Evolutionary conservation across 257 asterid genomes (phyloP).

Genomic region (Solanum medicagineum): DNA sequence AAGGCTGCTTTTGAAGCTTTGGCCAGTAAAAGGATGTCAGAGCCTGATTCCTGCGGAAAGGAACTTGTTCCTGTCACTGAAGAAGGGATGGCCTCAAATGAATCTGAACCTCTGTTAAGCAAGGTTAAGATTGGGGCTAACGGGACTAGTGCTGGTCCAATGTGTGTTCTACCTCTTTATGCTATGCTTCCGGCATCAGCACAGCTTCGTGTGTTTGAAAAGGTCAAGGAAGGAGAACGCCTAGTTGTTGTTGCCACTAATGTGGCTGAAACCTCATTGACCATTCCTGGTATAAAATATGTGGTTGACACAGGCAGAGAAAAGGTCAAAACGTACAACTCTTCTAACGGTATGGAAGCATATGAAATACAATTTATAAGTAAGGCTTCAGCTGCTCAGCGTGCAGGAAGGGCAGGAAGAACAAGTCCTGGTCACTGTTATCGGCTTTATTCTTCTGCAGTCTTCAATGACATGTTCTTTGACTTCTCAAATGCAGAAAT

Average conservation of each 20-base stretch:
- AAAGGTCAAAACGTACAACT: slow-evolving; percentile 69
- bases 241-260: slow-evolving; percentile 88
- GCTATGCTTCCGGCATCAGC: slow-evolving; percentile 97
- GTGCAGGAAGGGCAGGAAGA: slow-evolving; percentile 97
- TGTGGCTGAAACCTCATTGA: slow-evolving; percentile 96
- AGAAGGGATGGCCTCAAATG: slow-evolving; percentile 13
- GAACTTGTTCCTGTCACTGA: slow-evolving; percentile 9
- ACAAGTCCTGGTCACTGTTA: slow-evolving; percentile 97
- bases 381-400: slow-evolving; percentile 94
- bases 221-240: slow-evolving; percentile 63
- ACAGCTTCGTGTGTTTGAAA: slow-evolving; percentile 86
- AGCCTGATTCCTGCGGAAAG: slow-evolving; percentile 12
- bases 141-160: slow-evolving; percentile 26
- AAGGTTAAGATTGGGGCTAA: slow-evolving; percentile 11
- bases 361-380: slow-evolving; percentile 91
- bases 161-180: slow-evolving; percentile 72
- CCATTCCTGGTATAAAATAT: slow-evolving; percentile 89
- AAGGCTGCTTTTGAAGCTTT: slow-evolving; percentile 76
- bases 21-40: slow-evolving; percentile 24
- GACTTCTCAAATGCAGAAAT: slow-evolving; percentile 80
- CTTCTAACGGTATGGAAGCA: slow-evolving; percentile 72
- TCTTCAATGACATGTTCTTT: slow-evolving; percentile 46
- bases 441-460: slow-evolving; percentile 91
- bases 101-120: slow-evolving; percentile 7
- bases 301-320: slow-evolving; percentile 95